These are phyloP conservation scores for Naganishia vaughanmartiniae DNA, from an alignment of 768 basidiomycete species.

Conservation along the genomic window DNA sequence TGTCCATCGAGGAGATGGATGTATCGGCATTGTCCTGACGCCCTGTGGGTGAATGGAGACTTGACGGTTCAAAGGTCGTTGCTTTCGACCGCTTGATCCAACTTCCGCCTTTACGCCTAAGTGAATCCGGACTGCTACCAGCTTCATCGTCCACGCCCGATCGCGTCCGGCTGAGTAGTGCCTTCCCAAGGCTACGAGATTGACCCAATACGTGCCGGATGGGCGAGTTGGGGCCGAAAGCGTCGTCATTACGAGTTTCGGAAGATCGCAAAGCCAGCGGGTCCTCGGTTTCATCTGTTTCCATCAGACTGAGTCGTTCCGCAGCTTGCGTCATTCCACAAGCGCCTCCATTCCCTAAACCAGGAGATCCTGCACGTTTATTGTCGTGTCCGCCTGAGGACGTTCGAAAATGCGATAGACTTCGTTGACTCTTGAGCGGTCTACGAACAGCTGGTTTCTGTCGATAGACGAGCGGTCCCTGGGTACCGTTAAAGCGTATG, in stretches of 20 bases:
- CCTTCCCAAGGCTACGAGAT: conserved; percentile 30
- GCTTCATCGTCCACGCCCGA: conserved; percentile 26
- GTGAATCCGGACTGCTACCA: conserved; percentile 26
- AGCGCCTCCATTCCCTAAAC: neutral
- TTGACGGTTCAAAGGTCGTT: conserved; percentile 10
- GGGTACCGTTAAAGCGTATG: neutral
- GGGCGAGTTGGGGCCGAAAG: conserved; percentile 22
- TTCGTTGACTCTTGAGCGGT: conserved; percentile 11
- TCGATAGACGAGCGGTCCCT: neutral
- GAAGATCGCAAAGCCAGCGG: conserved; percentile 1
- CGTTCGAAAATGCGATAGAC: conserved; percentile 9
- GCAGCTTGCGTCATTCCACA: conserved; percentile 32
- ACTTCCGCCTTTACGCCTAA: conserved; percentile 27
- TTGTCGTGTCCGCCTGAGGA: conserved; percentile 10
- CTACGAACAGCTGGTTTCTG: neutral
- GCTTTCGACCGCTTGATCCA: conserved; percentile 34
- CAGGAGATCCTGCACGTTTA: conserved; percentile 16
- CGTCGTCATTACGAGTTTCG: neutral
- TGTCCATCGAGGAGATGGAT: conserved; percentile 14
- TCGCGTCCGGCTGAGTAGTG: conserved; percentile 21
- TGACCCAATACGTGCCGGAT: conserved; percentile 26
- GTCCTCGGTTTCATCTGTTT: conserved; percentile 22
- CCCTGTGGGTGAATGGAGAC: neutral
- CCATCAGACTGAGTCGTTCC: conserved; percentile 23
- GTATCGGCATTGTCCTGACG: conserved; percentile 11